Evolutionary conservation across 345 rosid species (phyloP), one percentile per base, ranked within the genome.

Genomic region (Syzygium aqueum): DNA sequence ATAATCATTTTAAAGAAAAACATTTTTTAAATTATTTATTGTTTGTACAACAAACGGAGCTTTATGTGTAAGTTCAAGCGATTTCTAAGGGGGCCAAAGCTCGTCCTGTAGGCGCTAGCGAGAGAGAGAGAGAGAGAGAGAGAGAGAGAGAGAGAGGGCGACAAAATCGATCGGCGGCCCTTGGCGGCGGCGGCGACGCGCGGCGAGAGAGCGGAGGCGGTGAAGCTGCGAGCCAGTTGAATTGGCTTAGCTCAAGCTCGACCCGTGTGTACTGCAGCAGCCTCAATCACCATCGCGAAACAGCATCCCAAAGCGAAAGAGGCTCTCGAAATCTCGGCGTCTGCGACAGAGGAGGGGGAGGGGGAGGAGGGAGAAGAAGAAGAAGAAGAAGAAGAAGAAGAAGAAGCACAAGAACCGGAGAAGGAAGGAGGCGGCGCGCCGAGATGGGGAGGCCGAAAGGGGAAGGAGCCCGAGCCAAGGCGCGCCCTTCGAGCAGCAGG

Each of bases 401-500:
- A 43, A 43, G 46, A 43, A 43, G 46, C 46, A 6, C 6, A 43
- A 43, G 6, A 43, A 43, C 46, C 46, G 46, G 46, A 43, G 46
- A 43, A 43, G 7, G 46, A 1, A 43, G 46, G 46, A 43, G 80
- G 80, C 49, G 80, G 80, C 80, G 49, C 80, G 49, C 80, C 19
- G 80, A 19, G 80, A 96, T 97, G 99, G 98, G 98, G 30, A 96
- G 86, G 89, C 97, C 91, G 86, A 97, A 96, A 90, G 99, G 98
- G 88, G 99, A 95, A 40, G 94, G 91, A 59, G 94, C 89, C 73
- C 90, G 97, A 91, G 93, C 92, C 94, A 97, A 96, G 93, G 92
- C 94, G 30, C 98, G 99, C 61, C 96, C 99, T 87, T 97, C 99
- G 27, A 97, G 99, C 95, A 97, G 99, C 96, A 94, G 99, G 99